These are phyloP conservation scores for Teunomyces lycoperdinae DNA, from an alignment of 805 yeast genomes.

Conservation along the genomic window DNA sequence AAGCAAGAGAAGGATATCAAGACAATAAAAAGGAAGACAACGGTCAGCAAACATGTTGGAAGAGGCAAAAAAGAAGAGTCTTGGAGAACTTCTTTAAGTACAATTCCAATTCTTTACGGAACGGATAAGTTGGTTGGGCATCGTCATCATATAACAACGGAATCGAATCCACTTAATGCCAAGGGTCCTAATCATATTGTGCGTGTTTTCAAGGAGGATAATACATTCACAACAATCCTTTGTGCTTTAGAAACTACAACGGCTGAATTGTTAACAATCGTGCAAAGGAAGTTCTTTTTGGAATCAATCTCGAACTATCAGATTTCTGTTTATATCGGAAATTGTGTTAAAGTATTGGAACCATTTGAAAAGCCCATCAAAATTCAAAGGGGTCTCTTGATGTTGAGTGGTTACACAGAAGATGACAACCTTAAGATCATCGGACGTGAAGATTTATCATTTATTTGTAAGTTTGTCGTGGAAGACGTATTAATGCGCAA, in stretches of 20 bases:
- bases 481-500: slow-evolving; percentile 60
- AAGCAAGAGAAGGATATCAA: slow-evolving; percentile 2
- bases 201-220: slow-evolving; percentile 79
- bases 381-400: slow-evolving; percentile 69
- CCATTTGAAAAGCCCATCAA: slow-evolving; percentile 72
- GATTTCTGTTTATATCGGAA: slow-evolving; percentile 72
- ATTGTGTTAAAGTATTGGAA: slow-evolving; percentile 68
- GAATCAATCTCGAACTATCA: slow-evolving; percentile 71
- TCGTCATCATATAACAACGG: not conserved
- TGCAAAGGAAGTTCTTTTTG: slow-evolving; percentile 76
- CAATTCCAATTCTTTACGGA: slow-evolving; percentile 35
- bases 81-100: not conserved
- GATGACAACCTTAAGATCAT: slow-evolving; percentile 73
- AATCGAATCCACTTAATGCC: slow-evolving; percentile 7
- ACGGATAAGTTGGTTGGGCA: slow-evolving; percentile 5
- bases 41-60: not conserved
- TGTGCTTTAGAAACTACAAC: slow-evolving; percentile 78
- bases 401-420: slow-evolving; percentile 75
- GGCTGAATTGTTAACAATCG: slow-evolving; percentile 63
- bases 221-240: slow-evolving; percentile 79
- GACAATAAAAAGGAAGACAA: not conserved
- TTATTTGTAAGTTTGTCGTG: slow-evolving; percentile 75
- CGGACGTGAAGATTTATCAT: slow-evolving; percentile 82
- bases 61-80: not conserved
- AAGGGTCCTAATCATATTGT: slow-evolving; percentile 47